Base-by-base conservation (phyloP, 148 eudicot species). In the Pouteria glomerata region DNA sequence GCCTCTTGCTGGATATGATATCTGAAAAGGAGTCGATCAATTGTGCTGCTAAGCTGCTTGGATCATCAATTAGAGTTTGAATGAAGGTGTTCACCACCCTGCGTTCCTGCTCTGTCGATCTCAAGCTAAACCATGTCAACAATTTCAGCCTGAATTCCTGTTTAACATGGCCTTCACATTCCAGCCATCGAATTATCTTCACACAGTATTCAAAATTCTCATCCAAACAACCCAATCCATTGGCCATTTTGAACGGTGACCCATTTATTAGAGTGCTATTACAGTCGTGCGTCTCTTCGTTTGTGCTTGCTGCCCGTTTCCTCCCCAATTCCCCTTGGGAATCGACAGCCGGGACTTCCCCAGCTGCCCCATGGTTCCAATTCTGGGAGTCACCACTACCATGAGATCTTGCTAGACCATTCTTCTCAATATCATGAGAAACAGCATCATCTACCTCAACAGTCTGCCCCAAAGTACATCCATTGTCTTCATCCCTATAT, bases 111-210 rank as follows among this genome's bases (percentile, higher is more conserved):
- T 85, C 91, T 0, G 89, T 89, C 21, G 97, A 87, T 68, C 93
- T 84, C 68, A 94, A 79, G 80, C 98, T 88, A 76, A 86, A 91
- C 98, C 98, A 94, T 26, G 96, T 91, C 55, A 94, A 72, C 55
- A 94, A 62, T 42, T 89, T 94, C 73, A 87, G 72, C 72, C 97
- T 87, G 53, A 91, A 91, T 63, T 89, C 96, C 76, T 71, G 84
- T 56, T 79, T 80, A 23, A 94, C 79, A 51, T 84, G 70, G 26
- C 96, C 97, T 23, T 82, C 67, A 33, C 87, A 82, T 73, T 94
- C 98, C 69, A 94, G 76, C 82, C 76, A 63, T 55, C 93, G 85
- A 64, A 94, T 89, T 24, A 79, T 78, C 84, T 88, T 89, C 55
- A 94, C 93, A 71, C 97, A 89, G 58, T 78, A 81, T 76, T 94